These are phyloP conservation scores for Eucalyptus erythrocorys DNA, from an alignment of 345 rosid species.

Conservation along the genomic window DNA sequence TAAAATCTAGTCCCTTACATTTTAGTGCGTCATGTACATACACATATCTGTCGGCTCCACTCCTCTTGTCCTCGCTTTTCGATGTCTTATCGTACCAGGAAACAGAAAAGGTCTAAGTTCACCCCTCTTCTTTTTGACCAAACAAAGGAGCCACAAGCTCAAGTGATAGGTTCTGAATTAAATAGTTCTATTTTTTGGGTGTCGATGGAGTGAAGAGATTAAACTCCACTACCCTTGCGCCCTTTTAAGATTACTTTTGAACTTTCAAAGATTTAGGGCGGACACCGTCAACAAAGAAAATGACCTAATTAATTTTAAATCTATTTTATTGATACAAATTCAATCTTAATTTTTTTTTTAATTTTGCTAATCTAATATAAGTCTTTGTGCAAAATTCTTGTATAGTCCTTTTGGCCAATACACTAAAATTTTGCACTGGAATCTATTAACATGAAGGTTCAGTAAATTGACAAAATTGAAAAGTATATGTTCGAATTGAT, in stretches of 20 bases:
- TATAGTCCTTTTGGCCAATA: background rate
- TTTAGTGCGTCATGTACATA: background rate
- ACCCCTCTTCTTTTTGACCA: background rate
- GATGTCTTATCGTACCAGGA: background rate
- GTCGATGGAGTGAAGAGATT: background rate
- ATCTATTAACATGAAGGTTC: background rate
- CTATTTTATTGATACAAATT: background rate
- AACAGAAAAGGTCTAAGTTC: background rate
- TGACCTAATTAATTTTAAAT: background rate
- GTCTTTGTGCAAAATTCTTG: background rate
- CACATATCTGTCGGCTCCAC: background rate
- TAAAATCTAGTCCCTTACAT: background rate
- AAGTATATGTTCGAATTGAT: background rate
- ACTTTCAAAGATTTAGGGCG: background rate
- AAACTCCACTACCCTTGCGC: background rate
- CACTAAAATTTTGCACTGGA: background rate
- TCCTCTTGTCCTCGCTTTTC: background rate
- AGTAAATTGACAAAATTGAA: background rate
- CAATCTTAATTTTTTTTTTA: background rate
- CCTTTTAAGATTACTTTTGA: background rate
- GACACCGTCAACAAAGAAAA: background rate
- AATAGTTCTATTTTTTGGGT: background rate
- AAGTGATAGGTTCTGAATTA: background rate
- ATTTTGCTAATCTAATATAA: background rate
- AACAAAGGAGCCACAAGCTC: background rate